Evolutionary conservation across 495 filamentous ascomycete species (phyloP), one percentile per base, ranked within the genome.

Genomic region (Aspergillus baeticus): DNA sequence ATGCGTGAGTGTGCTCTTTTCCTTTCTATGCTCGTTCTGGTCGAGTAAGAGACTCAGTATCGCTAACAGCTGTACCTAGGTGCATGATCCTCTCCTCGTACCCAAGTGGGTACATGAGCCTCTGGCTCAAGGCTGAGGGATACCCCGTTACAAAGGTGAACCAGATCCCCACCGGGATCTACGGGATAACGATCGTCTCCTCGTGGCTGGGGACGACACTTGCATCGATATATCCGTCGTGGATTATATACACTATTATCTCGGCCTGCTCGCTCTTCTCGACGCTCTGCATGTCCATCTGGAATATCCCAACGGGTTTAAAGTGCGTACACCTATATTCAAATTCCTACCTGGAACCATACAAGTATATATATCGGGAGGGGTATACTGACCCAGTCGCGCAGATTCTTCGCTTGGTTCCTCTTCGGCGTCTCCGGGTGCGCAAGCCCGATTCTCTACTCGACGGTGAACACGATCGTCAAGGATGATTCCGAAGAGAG

Each of bases 121-220:
- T 79, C 29, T 79, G 77, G 77, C 63, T 81, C 15, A 77, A 78
- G 42, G 69, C 64, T 1, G 69, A 75, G 31, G 71, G 72, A n/a
- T 79, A 79, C 51, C 72, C 75, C 0, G 76, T 79, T 0, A 59
- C 66, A 0, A 66, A 81, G 44, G 67, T 79, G 33, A 81, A 81
- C 53, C 64, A 78, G 34, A 60, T 79, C 0, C 77, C 77, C 1
- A 79, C 76, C 0, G 71, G 76, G 1, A 68, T 64, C 0, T 71
- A 71, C 29, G 76, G 67, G 0, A 70, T 79, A 39, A 71, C 69
- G 13, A 77, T 79, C 22, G 66, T 79, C 11, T 64, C 69, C 1
- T 77, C 74, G 2, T 79, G 76, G 76, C 56, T 77, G 1, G 74
- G 76, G 1, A 69, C 72, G 0, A 77, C 74, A 7, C 38, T 79